Percentiles rank a stretch among this genome's conserved stretches.
phyloP scores from a whole-genome alignment of 2,329 filamentous ascomycete species.

The Neospermospora avenae region DNA sequence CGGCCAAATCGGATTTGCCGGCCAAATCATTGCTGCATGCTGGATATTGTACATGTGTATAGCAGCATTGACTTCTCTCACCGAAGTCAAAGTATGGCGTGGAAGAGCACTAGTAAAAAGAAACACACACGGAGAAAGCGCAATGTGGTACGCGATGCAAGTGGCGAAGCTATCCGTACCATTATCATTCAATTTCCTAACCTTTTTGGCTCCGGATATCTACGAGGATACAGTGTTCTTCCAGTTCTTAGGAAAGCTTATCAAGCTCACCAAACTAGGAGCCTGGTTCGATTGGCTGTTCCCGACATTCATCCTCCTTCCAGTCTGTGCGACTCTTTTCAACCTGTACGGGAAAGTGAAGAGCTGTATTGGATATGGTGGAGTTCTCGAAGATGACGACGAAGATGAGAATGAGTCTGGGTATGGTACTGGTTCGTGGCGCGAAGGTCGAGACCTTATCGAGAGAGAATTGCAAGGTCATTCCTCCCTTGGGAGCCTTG shows the following conservation, averaged over 20 bases:
- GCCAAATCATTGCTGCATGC: constrained; percentile 76
- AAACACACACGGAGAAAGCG: constrained; percentile 88
- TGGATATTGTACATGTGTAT: constrained; percentile 98
- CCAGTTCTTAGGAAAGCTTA: constrained; percentile 75
- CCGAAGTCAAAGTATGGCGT: constrained; percentile 95
- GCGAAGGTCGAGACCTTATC: constrained; percentile 87
- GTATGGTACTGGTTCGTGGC: constrained; percentile 80
- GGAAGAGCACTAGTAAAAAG: constrained; percentile 85
- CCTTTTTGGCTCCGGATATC: constrained; percentile 71
- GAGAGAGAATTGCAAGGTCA: constrained; percentile 75
- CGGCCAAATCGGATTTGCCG: constrained; percentile 78
- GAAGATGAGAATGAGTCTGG: constrained; percentile 55
- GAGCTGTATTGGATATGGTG: constrained; percentile 69
- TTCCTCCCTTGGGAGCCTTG: constrained; percentile 48
- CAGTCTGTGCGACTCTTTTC: constrained; percentile 81
- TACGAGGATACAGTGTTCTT: constrained; percentile 83
- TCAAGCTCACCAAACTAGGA: constrained; percentile 79
- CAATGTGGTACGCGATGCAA: constrained; percentile 93
- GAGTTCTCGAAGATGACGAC: constrained; percentile 73
- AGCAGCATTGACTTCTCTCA: constrained; percentile 81
- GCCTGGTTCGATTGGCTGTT: constrained; percentile 85
- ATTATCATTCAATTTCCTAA: constrained; percentile 93
- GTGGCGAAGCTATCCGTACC: constrained; percentile 91
- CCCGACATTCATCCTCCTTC: constrained; percentile 81
- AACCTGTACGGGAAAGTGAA: constrained; percentile 83